A percentile compares a stretch with the other conserved stretches of the same genome.
These are phyloP conservation scores for Suillus discolor DNA, from an alignment of 768 basidiomycete species.

Conservation along the genomic window DNA sequence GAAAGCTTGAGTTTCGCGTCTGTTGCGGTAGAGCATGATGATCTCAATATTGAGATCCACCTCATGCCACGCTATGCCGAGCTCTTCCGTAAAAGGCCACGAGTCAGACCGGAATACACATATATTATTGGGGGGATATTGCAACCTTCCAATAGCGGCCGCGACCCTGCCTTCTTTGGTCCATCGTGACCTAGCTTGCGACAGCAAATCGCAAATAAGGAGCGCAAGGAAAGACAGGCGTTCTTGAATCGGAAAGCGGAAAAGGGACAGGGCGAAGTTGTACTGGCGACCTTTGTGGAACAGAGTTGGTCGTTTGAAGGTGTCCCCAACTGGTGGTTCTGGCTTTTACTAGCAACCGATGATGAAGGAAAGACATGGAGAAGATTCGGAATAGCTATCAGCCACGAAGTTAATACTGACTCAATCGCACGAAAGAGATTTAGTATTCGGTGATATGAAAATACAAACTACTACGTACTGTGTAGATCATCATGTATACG, in stretches of 20 bases:
- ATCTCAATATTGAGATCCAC: neutral
- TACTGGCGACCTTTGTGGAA: neutral
- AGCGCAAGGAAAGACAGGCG: neutral
- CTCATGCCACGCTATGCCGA: neutral
- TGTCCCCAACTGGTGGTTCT: constrained; percentile 3
- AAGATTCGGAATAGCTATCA: neutral
- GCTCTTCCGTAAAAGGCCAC: neutral
- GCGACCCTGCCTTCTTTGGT: neutral
- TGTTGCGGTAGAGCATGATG: neutral
- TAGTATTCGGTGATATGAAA: neutral
- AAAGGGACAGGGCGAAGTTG: neutral
- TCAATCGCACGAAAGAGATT: neutral
- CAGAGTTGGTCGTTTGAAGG: neutral
- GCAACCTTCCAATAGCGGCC: neutral
- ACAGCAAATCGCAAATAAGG: neutral
- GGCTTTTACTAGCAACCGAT: neutral
- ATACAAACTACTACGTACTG: neutral
- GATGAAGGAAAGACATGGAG: constrained; percentile 5
- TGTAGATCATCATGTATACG: neutral
- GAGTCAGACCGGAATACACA: constrained; percentile 1
- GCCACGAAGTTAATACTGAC: neutral
- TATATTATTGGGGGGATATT: neutral
- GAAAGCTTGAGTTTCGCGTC: neutral
- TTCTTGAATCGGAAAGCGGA: neutral
- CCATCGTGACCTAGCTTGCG: neutral